A percentile compares a stretch with the other conserved stretches of the same genome.
phyloP scores from a whole-genome alignment of 1,284 basidiomycete genomes.

The Ustilago tritici region DNA sequence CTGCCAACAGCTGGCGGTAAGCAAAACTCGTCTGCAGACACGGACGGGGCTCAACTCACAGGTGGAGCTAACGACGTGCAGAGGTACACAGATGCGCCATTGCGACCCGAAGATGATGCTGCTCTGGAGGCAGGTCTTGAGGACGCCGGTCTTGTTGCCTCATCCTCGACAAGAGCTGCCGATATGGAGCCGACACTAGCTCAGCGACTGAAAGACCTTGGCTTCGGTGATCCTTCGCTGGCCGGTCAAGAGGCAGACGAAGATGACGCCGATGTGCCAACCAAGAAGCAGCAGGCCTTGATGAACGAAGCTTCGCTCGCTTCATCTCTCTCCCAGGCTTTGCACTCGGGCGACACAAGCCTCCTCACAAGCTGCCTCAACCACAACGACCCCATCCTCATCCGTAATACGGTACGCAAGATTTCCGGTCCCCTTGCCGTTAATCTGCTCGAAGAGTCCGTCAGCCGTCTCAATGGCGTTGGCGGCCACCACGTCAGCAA shows the following conservation, averaged over 20 bases:
- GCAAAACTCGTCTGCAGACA: conserved; percentile 18
- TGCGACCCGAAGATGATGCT: conserved; percentile 43
- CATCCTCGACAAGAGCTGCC: conserved; percentile 13
- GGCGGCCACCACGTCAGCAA: conserved; percentile 73
- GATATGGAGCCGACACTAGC: conserved; percentile 57
- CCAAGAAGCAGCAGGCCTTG: conserved; percentile 65
- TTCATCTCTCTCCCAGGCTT: conserved; percentile 92
- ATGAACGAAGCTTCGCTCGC: conserved; percentile 88
- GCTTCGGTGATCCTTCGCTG: conserved; percentile 38
- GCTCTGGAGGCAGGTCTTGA: conserved; percentile 17
- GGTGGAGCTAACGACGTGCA: conserved; percentile 48
- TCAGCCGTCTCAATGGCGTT: conserved; percentile 83
- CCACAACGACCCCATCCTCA: conserved; percentile 83
- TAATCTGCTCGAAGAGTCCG: conserved; percentile 86
- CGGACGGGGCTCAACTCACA: conserved; percentile 38
- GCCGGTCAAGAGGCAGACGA: conserved; percentile 46
- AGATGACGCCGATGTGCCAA: conserved; percentile 33
- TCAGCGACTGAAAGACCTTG: conserved; percentile 57
- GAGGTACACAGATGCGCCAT: conserved; percentile 55
- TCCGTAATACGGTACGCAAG: conserved; percentile 87
- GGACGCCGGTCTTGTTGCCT: conserved; percentile 29
- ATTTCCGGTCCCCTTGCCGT: conserved; percentile 90
- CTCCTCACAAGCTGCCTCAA: conserved; percentile 87
- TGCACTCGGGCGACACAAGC: conserved; percentile 92
- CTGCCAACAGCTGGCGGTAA: conserved; percentile 26